phyloP scores from a whole-genome alignment of 768 basidiomycete genomes.

The Rhizopogon sp. region DNA sequence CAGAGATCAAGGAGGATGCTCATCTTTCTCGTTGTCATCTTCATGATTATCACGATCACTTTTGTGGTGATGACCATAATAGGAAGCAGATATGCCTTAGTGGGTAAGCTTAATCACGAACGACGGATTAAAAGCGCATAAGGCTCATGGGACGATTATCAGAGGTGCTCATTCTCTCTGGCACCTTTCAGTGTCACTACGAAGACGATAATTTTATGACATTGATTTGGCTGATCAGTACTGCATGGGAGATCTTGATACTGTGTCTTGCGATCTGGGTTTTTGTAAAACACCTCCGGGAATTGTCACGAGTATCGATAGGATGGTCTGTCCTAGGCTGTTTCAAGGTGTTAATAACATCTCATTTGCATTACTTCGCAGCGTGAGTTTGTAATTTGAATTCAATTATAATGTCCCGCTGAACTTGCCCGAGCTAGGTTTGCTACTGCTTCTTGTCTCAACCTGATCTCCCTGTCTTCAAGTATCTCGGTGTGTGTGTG shows the following conservation, averaged over 20 bases:
- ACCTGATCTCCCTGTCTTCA: too few relatives aligned
- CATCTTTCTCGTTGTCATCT: not conserved
- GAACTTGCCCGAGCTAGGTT: too few relatives aligned
- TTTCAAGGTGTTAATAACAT: too few relatives aligned
- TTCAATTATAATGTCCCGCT: too few relatives aligned
- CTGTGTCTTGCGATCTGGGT: not conserved
- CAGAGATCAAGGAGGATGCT: not conserved
- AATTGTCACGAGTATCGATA: too few relatives aligned
- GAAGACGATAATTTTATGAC: not conserved
- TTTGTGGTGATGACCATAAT: not conserved
- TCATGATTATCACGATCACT: not conserved
- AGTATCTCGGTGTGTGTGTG: too few relatives aligned
- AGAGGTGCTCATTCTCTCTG: not conserved
- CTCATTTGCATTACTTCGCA: too few relatives aligned
- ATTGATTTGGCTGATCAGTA: not conserved
- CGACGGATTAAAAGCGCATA: not conserved
- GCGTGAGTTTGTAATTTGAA: too few relatives aligned
- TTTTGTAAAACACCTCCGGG: not conserved
- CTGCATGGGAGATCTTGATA: not conserved
- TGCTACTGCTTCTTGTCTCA: too few relatives aligned
- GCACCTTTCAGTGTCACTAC: not conserved
- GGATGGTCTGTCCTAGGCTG: too few relatives aligned
- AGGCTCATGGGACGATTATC: not conserved
- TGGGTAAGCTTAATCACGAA: not conserved
- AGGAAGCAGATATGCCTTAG: not conserved